Base-by-base conservation (phyloP, 129 eudicot species). In the Flaveria linearis region DNA sequence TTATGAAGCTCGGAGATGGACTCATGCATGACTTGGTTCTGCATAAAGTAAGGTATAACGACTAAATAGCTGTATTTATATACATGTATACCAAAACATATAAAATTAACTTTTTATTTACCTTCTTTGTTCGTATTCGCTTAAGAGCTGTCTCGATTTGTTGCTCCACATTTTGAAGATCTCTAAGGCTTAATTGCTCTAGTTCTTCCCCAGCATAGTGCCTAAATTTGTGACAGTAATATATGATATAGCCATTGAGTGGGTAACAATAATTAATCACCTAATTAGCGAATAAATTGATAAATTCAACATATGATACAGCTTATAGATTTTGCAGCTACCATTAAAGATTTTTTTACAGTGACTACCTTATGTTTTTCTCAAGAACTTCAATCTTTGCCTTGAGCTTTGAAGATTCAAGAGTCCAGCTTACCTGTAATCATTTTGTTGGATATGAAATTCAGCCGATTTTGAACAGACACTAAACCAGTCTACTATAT, bases 1-100 rank as follows among this genome's bases (percentile, higher is more conserved):
- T 93, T 93, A 77, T 93, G 98, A 45, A 93, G 92, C 81, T 90
- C 86, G 25, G 91, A 84, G 69, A 93, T 86, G 33, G 98, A 86
- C 77, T 93, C 96, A 8, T 86, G 84, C 96, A 93, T 90, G 5
- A 86, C 66, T 74, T 93, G 98, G 82, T 90, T 90, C 98, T 93
- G 91, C 84, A 77, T 69, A 26, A 69, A 76, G 50, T 10, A 7
- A 33, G 47, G 66, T 30, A 55, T 1, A 58, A 20, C 9, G 28
- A 42, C 45, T 30, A 64, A 60, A 26, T 16, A 81, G 9, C 69
- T 25, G 23, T 74, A 4, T 52, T 4, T 15, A 36, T 43, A 5
- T 17, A 52, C 20, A 63, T 41, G 26, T 57, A 50, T 22, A 65
- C 52, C 3, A 5, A 61, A 51, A 53, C 43, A 26, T 3, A 36